Evolutionary conservation across 202 grass and related monocot species (phyloP).

Genomic region (Carex arenaria): DNA sequence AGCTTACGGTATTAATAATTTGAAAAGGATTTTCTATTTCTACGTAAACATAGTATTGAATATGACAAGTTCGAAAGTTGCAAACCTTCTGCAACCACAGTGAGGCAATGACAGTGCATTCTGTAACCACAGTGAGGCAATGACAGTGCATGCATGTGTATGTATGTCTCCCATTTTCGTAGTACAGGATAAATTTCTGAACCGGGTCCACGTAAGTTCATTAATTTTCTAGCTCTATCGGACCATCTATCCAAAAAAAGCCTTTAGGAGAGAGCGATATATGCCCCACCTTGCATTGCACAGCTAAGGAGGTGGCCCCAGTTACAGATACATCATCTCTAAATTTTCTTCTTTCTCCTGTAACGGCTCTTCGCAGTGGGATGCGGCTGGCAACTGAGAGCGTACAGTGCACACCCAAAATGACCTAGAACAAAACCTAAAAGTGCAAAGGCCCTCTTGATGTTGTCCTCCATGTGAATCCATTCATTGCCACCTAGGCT

Average conservation of each 20-base stretch:
- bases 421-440: slow-evolving; percentile 21
- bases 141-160: neutral
- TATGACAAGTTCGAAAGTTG: neutral
- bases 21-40: neutral
- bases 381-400: neutral
- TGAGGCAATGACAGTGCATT: neutral
- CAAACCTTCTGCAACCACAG: neutral
- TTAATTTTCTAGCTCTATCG: neutral
- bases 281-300: neutral
- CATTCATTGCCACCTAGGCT: slow-evolving; percentile 21
- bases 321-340: slow-evolving; percentile 6
- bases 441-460: slow-evolving; percentile 9
- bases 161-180: neutral
- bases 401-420: slow-evolving; percentile 21
- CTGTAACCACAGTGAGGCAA: too few relatives aligned
- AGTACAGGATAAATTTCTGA: neutral
- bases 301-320: slow-evolving; percentile 21
- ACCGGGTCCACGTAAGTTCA: neutral
- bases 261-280: slow-evolving; percentile 13
- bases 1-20: neutral
- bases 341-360: neutral
- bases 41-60: neutral
- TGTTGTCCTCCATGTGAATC: slow-evolving; percentile 30
- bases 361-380: neutral
- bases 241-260: neutral